Conservation (phyloP, 805 yeast species). For the Lipomyces mesembrius region DNA sequence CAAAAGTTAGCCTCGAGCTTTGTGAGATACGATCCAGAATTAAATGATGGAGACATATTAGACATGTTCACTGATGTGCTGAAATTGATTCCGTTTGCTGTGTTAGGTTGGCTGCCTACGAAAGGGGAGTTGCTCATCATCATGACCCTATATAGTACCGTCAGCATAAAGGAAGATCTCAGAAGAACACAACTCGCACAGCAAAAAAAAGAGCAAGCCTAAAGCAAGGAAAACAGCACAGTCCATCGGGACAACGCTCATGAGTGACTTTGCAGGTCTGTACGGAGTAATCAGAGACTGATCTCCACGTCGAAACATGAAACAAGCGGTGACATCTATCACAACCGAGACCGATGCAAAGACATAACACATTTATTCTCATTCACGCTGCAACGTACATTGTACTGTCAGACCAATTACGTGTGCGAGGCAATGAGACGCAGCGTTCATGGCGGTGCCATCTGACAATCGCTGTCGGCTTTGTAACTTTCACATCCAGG, state of each 20-base stretch:
- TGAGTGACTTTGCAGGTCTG: background rate
- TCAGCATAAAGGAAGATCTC: background rate
- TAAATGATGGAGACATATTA: constrained; percentile 61
- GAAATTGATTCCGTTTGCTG: constrained; percentile 27
- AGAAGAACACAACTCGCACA: background rate
- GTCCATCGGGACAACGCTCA: background rate
- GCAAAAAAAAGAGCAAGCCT: background rate
- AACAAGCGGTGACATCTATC: background rate
- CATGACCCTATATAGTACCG: constrained; percentile 14
- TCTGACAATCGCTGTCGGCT: background rate
- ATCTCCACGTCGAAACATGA: background rate
- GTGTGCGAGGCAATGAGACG: background rate
- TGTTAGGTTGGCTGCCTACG: constrained; percentile 19
- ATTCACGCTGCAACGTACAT: background rate
- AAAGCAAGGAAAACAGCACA: background rate
- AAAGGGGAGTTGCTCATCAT: constrained; percentile 31
- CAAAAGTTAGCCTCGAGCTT: constrained; percentile 95
- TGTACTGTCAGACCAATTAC: background rate
- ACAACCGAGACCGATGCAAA: background rate
- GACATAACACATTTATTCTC: background rate
- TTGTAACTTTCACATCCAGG: background rate
- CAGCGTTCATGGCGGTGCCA: background rate
- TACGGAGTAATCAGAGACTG: background rate
- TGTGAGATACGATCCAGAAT: constrained; percentile 79
- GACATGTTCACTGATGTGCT: constrained; percentile 48